Base-by-base conservation (phyloP, 257 asterid genomes). In the Salvia splendens region DNA sequence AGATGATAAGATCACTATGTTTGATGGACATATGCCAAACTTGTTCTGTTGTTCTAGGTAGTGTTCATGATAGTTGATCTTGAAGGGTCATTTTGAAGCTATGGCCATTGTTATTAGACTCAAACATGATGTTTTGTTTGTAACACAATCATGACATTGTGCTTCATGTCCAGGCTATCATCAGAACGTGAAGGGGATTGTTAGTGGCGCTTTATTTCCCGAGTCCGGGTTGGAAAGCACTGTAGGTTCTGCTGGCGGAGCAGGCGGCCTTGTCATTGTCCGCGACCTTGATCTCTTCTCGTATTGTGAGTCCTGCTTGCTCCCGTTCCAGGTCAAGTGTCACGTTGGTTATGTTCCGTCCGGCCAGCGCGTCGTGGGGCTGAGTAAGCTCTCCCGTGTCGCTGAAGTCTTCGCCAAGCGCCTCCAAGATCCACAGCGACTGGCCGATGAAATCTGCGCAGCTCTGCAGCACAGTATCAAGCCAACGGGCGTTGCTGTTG, bases 261-360 rank as follows among this genome's bases (percentile, higher is more conserved):
- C 77, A 0, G 99, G 99, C 5, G 99, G 97, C 62, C 97, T 93
- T 49, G 97, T 93, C 53, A 70, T 90, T 41, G 99, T 93, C 24
- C 94, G 99, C 38, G 97, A 93, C 82, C 84, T 93, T n/a, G 92
- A 93, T 77, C 84, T 90, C 67, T 93, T 88, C 80, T 90, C 99
- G 0, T 85, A 88, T 35, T 93, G 99, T 15, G 97, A 90, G 75
- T 90, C 95, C 66, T 93, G 99, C 86, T 79, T 93, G 82, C 93
- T 93, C 28, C 99, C 99, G 0, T 93, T 93, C 83, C 97, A 88
- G 66, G 85, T 93, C 32, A 90, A 85, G 77, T 93, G 99, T 46
- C 97, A 93, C 4, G 85, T 93, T 14, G 97, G 99, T 36, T 93
- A 93, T 38, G 83, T 93, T 32, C 96, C 99, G 3, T 85, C 96